Evolutionary conservation across 768 basidiomycete genomes (phyloP), one percentile per base, ranked within the genome.

Genomic region (Mycena rebaudengoi): DNA sequence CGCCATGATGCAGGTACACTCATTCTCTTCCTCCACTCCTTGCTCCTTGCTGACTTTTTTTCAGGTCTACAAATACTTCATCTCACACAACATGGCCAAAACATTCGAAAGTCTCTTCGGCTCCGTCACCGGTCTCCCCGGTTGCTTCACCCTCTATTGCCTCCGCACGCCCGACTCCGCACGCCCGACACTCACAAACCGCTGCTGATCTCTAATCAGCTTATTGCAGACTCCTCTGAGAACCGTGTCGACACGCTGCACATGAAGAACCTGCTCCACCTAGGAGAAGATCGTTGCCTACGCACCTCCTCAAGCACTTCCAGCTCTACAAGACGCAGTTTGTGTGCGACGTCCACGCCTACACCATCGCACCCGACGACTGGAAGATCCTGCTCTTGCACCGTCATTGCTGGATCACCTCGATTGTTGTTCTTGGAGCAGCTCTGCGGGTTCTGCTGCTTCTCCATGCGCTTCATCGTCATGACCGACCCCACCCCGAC

Each of bases 221-320:
- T 99, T 72, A 88, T 98, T 62, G 83, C 89, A 46, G 96, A 97
- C 74, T 99, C 99, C 74, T 92, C 94, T 7, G 96, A 98, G 75
- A 97, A 96, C 67, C 91, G 95, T 18, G 95, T 98, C 69, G 96
- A 99, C 72, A 99, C 98, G 0, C 77, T 99, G 30, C 98, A 99
- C 77, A 97, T 96, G 92, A 99, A 99, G 87, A 99, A 99, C 71
- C 82, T 99, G 57, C 82, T 99, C 48, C 95, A 97, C 70, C 91
- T 99, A 12, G 97, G 98, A 79, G 98, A 99, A 83, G 98, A 99
- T 91, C 95, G 98, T 70, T 99, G 98, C 73, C 81, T 99, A 99
- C 97, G 1, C 84, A 98, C 5, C 85, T 99, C 25, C 86, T 99
- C 70, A 98, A 97, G 79, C 93, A 98, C 76, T 99, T 98, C 88